Percentiles rank a stretch among this genome's conserved stretches.
These are phyloP conservation scores for Paracorniculantispora psalliotae DNA, from an alignment of 2,329 filamentous ascomycete genomes.

Conservation along the genomic window DNA sequence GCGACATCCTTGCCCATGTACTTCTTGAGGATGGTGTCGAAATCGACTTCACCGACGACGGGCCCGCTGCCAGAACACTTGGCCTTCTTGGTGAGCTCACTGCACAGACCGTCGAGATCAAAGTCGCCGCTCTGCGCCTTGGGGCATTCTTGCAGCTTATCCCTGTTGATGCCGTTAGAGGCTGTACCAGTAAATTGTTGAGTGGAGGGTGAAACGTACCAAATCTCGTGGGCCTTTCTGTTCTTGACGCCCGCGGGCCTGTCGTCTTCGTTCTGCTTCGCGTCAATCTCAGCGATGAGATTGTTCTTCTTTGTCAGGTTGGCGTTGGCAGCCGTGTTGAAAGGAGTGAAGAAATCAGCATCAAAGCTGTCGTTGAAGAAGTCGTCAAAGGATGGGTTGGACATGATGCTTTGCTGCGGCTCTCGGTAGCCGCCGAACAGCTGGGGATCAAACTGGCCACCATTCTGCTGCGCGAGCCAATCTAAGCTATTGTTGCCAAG, in stretches of 20 bases:
- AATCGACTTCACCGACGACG: slow-evolving; percentile 83
- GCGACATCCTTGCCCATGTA: slow-evolving; percentile 47
- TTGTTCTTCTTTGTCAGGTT: slow-evolving; percentile 53
- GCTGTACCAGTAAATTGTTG: not conserved
- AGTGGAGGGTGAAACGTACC: not conserved
- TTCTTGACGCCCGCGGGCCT: slow-evolving; percentile 25
- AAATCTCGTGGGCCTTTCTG: slow-evolving; percentile 4
- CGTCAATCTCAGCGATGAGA: slow-evolving; percentile 73
- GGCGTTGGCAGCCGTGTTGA: slow-evolving; percentile 57
- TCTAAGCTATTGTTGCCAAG: slow-evolving; percentile 57
- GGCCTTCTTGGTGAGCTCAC: slow-evolving; percentile 89
- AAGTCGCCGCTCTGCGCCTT: slow-evolving; percentile 88
- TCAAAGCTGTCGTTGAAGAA: slow-evolving; percentile 75
- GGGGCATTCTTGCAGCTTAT: slow-evolving; percentile 79
- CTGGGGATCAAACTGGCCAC: slow-evolving; percentile 83
- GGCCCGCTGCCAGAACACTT: slow-evolving; percentile 90
- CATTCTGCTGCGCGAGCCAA: slow-evolving; percentile 75
- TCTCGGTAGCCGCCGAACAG: slow-evolving; percentile 92
- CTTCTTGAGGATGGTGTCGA: slow-evolving; percentile 70
- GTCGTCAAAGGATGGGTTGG: slow-evolving; percentile 65
- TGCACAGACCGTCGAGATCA: slow-evolving; percentile 88
- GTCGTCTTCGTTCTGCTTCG: slow-evolving; percentile 67
- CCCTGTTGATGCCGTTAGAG: slow-evolving; percentile 58
- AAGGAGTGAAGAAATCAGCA: slow-evolving; percentile 74
- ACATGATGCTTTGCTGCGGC: slow-evolving; percentile 73